phyloP scores from a whole-genome alignment of 2,329 filamentous ascomycete species.

The Fusarium incarnatum region DNA sequence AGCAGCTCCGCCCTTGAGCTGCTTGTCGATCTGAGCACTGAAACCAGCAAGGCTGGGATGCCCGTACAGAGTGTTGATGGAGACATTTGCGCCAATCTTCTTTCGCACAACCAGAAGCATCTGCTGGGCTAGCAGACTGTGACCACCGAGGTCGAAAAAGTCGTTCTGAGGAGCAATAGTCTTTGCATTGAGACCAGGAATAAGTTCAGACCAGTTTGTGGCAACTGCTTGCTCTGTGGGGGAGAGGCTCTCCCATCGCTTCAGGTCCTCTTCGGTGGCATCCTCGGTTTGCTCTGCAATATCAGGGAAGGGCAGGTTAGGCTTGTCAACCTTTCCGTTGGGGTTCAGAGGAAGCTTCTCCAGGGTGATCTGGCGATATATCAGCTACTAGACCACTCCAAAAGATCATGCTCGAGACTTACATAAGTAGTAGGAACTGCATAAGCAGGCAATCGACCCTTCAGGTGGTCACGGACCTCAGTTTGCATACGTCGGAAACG shows the following conservation, averaged over 20 bases:
- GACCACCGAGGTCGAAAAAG: slow-evolving; percentile 56
- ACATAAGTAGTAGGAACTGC: slow-evolving; percentile 53
- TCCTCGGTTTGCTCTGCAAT: slow-evolving; percentile 69
- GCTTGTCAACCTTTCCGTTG: slow-evolving; percentile 84
- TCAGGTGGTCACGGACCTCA: slow-evolving; percentile 52
- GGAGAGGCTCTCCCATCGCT: slow-evolving; percentile 64
- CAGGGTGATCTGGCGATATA: slow-evolving; percentile 5
- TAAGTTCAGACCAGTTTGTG: slow-evolving; percentile 77
- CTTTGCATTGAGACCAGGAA: slow-evolving; percentile 73
- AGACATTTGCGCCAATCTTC: slow-evolving; percentile 45
- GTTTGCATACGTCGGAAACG: slow-evolving; percentile 60
- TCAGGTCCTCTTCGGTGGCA: slow-evolving; percentile 51
- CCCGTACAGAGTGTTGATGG: slow-evolving; percentile 50
- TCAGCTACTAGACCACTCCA: neutral
- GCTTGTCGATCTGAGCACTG: slow-evolving; percentile 47
- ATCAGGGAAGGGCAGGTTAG: slow-evolving; percentile 83
- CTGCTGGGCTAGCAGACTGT: slow-evolving; percentile 71
- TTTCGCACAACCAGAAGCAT: slow-evolving; percentile 72
- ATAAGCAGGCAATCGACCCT: slow-evolving; percentile 47
- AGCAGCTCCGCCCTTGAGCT: slow-evolving; percentile 41
- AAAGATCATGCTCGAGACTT: slow-evolving; percentile 35
- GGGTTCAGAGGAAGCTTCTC: slow-evolving; percentile 74
- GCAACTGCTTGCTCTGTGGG: slow-evolving; percentile 56
- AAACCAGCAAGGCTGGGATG: slow-evolving; percentile 48
- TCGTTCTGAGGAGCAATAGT: slow-evolving; percentile 60